A percentile compares a stretch with the other conserved stretches of the same genome.
Conservation (phyloP, 768 basidiomycete genomes). For the Porphyrellus cyaneotinctus region DNA sequence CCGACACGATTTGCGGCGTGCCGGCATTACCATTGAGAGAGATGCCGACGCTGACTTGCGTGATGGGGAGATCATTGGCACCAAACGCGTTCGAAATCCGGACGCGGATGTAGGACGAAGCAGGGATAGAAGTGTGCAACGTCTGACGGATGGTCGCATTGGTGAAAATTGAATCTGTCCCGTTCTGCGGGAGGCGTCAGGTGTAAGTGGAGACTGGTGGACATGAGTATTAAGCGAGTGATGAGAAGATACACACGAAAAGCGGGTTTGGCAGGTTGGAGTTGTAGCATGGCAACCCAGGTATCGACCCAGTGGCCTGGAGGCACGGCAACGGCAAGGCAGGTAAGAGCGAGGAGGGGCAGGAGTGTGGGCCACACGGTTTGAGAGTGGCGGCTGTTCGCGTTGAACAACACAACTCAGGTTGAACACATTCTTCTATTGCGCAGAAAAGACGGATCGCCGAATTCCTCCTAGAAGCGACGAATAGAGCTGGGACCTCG, state of each 20-base stretch:
- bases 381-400: background rate
- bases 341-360: background rate
- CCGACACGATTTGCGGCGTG: background rate
- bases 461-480: background rate
- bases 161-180: background rate
- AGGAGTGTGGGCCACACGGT: background rate
- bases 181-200: slow-evolving; percentile 6
- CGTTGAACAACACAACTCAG: background rate
- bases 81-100: slow-evolving; percentile 2
- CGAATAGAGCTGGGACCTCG: background rate
- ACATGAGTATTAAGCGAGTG: background rate
- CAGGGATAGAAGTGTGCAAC: background rate
- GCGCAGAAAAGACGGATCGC: background rate
- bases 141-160: slow-evolving; percentile 4
- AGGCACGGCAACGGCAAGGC: background rate
- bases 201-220: too few species aligned
- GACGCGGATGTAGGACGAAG: slow-evolving; percentile 1
- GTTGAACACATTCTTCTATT: background rate
- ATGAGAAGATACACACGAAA: background rate
- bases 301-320: slow-evolving; percentile 4
- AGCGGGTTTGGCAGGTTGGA: slow-evolving; percentile 3
- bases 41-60: background rate
- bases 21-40: background rate
- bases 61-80: background rate
- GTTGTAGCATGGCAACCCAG: slow-evolving; percentile 8